Base-by-base conservation (phyloP, 1,284 basidiomycete genomes). In the Melampsora larici-populina region DNA sequence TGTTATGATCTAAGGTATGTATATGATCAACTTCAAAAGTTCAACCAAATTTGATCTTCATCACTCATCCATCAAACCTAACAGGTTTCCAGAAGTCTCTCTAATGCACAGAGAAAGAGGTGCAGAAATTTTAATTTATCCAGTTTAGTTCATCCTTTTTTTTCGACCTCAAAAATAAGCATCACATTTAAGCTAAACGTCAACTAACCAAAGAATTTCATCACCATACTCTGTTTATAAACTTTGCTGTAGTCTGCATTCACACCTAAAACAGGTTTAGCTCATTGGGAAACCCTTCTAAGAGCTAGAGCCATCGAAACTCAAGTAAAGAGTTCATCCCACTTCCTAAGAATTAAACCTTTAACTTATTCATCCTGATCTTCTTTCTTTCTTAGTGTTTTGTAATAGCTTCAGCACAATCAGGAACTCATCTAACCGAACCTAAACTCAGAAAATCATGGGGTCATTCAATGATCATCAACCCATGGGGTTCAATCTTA, bases 401-500 rank as follows among this genome's bases (percentile, higher is more conserved):
- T 68, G 80, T 83, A 0, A 72, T 84, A 1, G 83, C 83, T 2
- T 80, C 83, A 0, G 83, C 83, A 0, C 83, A 84, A 70, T 82
- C 83, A 5, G 83, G 83, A 26, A 72, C 65, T 24, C 76, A 65
- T 58, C 60, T 67, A 5, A 48, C 51, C n/a, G 33, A 75, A 15
- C 63, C 63, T 11, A 1, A 15, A 68, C 1, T 82, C 82, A 69
- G 80, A 80, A 24, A 81, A 72, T 79, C 79, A 5, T 81, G 82
- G 82, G 82, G 83, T n/a, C 83, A 84, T 71, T 82, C 83, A 1
- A 83, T 84, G 81, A 81, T 82, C 62, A 79, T 84, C 1, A 83
- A 84, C 71, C 83, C 83, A 0, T 83, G 80, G 81, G 83, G 83
- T 5, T 79, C 80, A 5, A 77, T 83, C n/a, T 31, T 84, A 4